Evolutionary conservation across 768 basidiomycete species (phyloP), one percentile per base, ranked within the genome.

Genomic region (Termitomyces sp.): DNA sequence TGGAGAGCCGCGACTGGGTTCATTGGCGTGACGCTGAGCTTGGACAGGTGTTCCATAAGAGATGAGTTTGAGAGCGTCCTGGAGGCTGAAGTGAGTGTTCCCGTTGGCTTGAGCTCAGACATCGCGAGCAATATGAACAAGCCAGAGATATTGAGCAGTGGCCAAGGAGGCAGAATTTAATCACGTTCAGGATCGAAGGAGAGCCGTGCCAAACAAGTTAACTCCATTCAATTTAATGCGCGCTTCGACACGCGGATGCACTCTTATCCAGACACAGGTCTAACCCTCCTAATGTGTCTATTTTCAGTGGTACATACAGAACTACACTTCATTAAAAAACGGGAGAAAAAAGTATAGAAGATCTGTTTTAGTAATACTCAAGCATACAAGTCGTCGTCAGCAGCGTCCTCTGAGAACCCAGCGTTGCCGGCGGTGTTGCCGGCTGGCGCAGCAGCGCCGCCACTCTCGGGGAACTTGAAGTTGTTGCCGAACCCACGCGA

Each of bases 391-490:
- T 96, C 95, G 63, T 97, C 95, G 67, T 96, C 95, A 3, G 50
- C 50, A 58, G 85, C 77, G 63, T 97, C 94, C 60, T 95, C 93
- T 37, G 86, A 80, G 77, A 94, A 94, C 24, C 86, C 89, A 37
- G 88, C 76, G 60, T 94, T 93, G 53, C 84, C 83, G 30, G 76
- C 64, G 15, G 73, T 60, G 4, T 80, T 66, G 18, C 75, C 71
- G n/a, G 80, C 72, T 8, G 76, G 75, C 39, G 72, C 54, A 36
- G 54, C 33, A 46, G 54, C 69, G 49, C 76, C 64, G 16, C 68
- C 76, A 54, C 84, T 81, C 66, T 95, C 95, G 33, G 97, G 97
- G 94, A 99, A 99, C 81, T 93, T 95, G 87, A 99, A 99, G 73
- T 86, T 89, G 76, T 88, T 89, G 50, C 96, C 95, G 69, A 97